phyloP scores from a whole-genome alignment of 73 alveolate genomes.

The Uronychia binucleata region DNA sequence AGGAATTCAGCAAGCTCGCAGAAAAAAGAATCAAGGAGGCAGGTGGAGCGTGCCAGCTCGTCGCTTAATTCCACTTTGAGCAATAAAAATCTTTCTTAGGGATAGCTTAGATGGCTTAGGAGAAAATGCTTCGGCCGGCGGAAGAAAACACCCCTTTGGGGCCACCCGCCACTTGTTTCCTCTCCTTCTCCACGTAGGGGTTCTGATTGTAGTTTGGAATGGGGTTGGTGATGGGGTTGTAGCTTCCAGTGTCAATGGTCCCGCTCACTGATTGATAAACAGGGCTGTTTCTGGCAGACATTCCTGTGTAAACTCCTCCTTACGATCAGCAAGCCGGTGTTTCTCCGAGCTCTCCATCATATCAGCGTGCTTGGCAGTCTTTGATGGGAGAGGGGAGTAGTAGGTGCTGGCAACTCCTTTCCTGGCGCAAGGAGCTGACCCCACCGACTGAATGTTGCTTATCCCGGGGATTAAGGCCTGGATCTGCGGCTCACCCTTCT shows the following conservation, averaged over 20 bases:
- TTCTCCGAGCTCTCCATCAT: background rate
- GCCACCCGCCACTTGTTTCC: background rate
- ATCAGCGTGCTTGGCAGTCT: background rate
- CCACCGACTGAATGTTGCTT: conserved; percentile 29
- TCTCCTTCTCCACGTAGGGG: conserved; percentile 18
- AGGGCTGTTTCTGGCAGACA: background rate
- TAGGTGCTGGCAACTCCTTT: background rate
- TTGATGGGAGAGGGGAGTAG: background rate
- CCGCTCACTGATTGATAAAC: background rate
- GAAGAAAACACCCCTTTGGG: background rate
- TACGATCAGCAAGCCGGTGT: background rate
- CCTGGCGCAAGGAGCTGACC: conserved; percentile 11
- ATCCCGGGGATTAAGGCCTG: conserved; percentile 29
- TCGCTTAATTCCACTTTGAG: conserved; percentile 75
- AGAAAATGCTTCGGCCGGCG: background rate
- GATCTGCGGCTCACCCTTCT: background rate
- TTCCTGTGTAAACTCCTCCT: background rate
- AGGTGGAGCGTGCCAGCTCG: conserved; percentile 97
- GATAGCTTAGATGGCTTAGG: background rate
- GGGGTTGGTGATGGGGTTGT: conserved; percentile 35
- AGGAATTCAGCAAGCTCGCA: conserved; percentile 93
- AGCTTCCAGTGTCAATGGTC: background rate
- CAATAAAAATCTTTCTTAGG: background rate
- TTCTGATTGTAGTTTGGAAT: conserved; percentile 16
- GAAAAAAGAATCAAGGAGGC: conserved; percentile 98